Evolutionary conservation across 2,329 filamentous ascomycete genomes (phyloP).

Genomic region (Talaromyces sp.): DNA sequence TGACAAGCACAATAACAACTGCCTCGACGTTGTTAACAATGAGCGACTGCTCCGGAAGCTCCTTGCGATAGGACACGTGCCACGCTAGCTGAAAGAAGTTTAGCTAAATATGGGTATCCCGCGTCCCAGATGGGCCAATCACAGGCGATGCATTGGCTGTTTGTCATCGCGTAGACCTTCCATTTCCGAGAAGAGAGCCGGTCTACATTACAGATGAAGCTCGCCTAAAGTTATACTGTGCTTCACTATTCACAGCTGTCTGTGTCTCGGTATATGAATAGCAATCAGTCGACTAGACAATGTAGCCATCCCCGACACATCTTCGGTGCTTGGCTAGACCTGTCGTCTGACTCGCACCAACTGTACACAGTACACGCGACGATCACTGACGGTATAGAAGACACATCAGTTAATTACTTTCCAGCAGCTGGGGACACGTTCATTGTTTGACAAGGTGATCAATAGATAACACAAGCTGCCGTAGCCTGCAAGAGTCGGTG

Average conservation of each 20-base stretch:
- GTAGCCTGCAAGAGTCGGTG: background rate
- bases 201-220: too few relatives aligned
- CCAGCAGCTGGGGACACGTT: background rate
- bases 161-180: background rate
- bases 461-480: background rate
- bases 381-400: background rate
- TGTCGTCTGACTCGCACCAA: background rate
- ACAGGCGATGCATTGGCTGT: background rate
- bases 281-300: background rate
- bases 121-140: background rate
- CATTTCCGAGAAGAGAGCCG: too few relatives aligned
- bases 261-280: too few relatives aligned
- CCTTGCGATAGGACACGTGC: conserved; percentile 6
- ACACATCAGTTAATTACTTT: background rate
- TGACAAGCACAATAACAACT: background rate
- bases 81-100: background rate
- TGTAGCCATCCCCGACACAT: background rate
- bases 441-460: background rate
- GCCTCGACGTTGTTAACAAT: background rate
- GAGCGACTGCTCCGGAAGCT: background rate
- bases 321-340: background rate
- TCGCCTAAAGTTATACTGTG: too few relatives aligned
- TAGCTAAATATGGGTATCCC: background rate
- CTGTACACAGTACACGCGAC: background rate
- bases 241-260: too few relatives aligned